Evolutionary conservation across 352 stramenopile genomes (phyloP).

Genomic region (Blastocystis sp.): DNA sequence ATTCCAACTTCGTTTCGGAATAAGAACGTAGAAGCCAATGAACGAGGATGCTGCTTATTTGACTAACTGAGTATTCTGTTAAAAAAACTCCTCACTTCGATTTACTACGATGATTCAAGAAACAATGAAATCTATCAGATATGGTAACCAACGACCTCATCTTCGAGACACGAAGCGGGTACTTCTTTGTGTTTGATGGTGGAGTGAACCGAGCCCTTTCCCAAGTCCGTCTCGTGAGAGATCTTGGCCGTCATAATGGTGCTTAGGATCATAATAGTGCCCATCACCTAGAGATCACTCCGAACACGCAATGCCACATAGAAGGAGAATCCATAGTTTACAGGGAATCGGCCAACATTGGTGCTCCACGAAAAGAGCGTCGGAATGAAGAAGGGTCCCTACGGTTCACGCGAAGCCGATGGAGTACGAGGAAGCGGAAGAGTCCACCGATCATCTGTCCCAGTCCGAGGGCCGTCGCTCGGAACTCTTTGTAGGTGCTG

Average conservation of each 20-base stretch:
- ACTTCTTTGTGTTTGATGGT: constrained; percentile 9
- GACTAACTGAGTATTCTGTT: too few relatives aligned
- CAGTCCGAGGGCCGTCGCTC: background rate
- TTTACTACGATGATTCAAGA: background rate
- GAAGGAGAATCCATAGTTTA: constrained; percentile 47
- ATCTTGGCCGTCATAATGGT: background rate
- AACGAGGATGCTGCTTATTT: too few relatives aligned
- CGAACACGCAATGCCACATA: background rate
- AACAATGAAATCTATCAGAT: background rate
- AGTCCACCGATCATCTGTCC: constrained; percentile 1
- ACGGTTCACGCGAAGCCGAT: background rate
- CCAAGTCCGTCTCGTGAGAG: background rate
- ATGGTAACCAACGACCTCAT: too few relatives aligned
- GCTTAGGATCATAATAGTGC: background rate
- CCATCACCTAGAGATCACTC: constrained; percentile 15
- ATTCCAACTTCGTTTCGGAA: background rate
- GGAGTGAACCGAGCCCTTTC: background rate
- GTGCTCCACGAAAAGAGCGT: constrained; percentile 48
- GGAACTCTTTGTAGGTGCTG: constrained; percentile 44
- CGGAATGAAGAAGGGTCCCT: constrained; percentile 48
- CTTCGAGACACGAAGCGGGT: too few relatives aligned
- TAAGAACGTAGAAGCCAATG: background rate
- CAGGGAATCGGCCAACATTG: constrained; percentile 11
- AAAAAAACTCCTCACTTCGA: too few relatives aligned
- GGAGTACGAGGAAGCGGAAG: constrained; percentile 6